Percentiles rank a stretch among this genome's conserved stretches.
Evolutionary conservation across 176 grass and related monocot species (phyloP).

Genomic region (Rhynchospora breviuscula): DNA sequence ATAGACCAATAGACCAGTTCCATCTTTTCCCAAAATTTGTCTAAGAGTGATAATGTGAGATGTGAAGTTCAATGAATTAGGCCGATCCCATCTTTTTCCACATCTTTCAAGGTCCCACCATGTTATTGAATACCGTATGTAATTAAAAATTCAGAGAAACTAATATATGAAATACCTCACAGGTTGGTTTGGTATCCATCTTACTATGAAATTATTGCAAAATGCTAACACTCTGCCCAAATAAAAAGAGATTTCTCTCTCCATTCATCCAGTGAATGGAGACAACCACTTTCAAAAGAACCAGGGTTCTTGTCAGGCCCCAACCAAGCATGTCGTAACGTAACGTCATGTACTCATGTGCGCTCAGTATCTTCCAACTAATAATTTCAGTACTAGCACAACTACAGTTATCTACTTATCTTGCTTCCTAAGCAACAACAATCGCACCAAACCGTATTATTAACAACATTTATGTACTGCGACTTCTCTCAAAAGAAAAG

Average conservation of each 20-base stretch:
- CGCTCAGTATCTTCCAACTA: not conserved
- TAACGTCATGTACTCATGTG: no score
- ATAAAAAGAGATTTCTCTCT: not conserved
- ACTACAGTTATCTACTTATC: not conserved
- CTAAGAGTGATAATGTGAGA: not conserved
- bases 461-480: not conserved
- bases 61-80: not conserved
- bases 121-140: not conserved
- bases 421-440: slow-evolving; percentile 10
- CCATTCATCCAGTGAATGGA: not conserved
- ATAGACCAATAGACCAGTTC: not conserved
- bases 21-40: not conserved
- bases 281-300: not conserved
- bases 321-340: not conserved
- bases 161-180: not conserved
- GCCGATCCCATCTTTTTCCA: not conserved
- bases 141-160: not conserved
- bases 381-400: not conserved
- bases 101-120: not conserved
- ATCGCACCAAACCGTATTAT: not conserved
- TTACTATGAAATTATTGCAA: not conserved
- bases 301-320: not conserved
- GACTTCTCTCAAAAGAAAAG: not conserved
- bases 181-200: not conserved
- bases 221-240: not conserved